phyloP scores from a whole-genome alignment of 2,329 filamentous ascomycete genomes.

The Botryotinia calthae region DNA sequence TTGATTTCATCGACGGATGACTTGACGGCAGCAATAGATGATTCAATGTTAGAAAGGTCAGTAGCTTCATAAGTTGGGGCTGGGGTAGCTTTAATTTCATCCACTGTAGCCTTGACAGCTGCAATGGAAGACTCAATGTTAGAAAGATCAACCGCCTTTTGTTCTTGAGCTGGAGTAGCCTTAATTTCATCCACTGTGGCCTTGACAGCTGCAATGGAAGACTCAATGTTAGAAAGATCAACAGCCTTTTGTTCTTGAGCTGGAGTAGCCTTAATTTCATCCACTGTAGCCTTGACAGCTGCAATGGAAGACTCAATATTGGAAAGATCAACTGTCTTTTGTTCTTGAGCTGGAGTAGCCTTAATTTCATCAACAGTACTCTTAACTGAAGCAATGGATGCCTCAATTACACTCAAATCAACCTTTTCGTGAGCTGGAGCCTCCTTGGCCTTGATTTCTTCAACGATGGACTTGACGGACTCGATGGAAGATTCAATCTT shows the following conservation, averaged over 20 bases:
- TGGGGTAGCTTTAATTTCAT: constrained; percentile 27
- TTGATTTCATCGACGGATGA: constrained; percentile 24
- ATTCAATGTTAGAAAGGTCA: constrained; percentile 24
- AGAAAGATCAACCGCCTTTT: constrained; percentile 22
- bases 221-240: constrained; percentile 23
- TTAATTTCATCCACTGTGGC: constrained; percentile 18
- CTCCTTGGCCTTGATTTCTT: constrained; percentile 28
- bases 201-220: constrained; percentile 8
- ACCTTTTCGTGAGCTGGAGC: constrained; percentile 22
- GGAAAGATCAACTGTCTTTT: constrained; percentile 22
- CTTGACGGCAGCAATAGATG: constrained; percentile 24
- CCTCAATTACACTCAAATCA: constrained; percentile 24
- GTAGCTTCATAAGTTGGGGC: constrained; percentile 18
- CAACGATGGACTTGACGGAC: constrained; percentile 22
- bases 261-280: constrained; percentile 27
- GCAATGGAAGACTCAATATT: constrained; percentile 18
- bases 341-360: constrained; percentile 21
- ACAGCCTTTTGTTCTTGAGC: constrained; percentile 19
- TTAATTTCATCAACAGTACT: constrained; percentile 23
- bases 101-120: constrained; percentile 1
- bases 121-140: constrained; percentile 18
- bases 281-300: constrained; percentile 1
- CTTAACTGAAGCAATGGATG: constrained; percentile 25
- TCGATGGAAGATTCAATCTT: constrained; percentile 21
- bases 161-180: constrained; percentile 21